Conservation (phyloP, 78 protist species). For the Polysphondylium violaceum region DNA sequence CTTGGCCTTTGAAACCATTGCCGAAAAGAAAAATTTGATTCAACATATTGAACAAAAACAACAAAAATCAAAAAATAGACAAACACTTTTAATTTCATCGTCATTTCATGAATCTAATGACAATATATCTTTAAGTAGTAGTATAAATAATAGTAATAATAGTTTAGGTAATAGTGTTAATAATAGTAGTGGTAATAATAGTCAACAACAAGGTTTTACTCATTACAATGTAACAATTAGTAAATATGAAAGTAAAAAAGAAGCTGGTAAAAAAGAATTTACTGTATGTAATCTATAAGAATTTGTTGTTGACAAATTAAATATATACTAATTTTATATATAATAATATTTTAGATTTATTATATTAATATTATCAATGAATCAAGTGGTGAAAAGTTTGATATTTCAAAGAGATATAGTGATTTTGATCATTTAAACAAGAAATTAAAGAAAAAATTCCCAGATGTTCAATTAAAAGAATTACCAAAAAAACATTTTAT, state of each 20-base stretch:
- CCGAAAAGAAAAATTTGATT: slow-evolving; percentile 11
- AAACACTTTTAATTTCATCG: no score
- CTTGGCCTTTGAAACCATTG: slow-evolving; percentile 13
- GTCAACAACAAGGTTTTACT: background rate
- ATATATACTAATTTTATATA: no score
- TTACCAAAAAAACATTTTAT: slow-evolving; percentile 72
- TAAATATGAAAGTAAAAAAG: slow-evolving; percentile 42
- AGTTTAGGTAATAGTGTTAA: background rate
- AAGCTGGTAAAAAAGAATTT: slow-evolving; percentile 60
- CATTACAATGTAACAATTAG: slow-evolving; percentile 27
- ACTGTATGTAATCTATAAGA: slow-evolving; percentile 5
- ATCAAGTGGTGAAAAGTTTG: slow-evolving; percentile 20
- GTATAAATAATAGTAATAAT: background rate
- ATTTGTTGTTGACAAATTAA: background rate
- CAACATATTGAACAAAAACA: slow-evolving; percentile 6
- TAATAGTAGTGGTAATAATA: background rate
- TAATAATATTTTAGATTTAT: slow-evolving; percentile 15
- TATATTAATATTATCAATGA: slow-evolving; percentile 38
- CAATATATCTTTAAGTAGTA: no score
- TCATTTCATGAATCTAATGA: no score
- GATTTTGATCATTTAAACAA: slow-evolving; percentile 55
- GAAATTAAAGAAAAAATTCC: slow-evolving; percentile 53
- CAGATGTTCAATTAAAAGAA: slow-evolving; percentile 40
- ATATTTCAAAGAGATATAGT: slow-evolving; percentile 49
- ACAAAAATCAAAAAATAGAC: background rate